These are phyloP conservation scores for Talaromyces albobiverticillius DNA, from an alignment of 2,329 filamentous ascomycete genomes.

Conservation along the genomic window DNA sequence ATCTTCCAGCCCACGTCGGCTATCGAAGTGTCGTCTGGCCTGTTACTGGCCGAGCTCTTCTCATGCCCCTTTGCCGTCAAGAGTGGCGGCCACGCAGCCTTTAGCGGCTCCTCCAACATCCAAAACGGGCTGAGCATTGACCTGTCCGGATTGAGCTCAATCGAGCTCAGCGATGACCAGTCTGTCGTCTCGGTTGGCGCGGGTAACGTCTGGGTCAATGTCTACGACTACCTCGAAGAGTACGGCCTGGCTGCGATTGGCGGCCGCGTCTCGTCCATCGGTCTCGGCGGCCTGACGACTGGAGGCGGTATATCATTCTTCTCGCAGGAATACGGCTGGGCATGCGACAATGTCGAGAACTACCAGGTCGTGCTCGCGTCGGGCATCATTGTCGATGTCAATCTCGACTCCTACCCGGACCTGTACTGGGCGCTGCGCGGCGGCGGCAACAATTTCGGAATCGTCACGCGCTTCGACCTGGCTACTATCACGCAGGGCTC, in stretches of 20 bases:
- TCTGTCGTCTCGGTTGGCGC: conserved; percentile 28
- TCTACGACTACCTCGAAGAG: conserved; percentile 31
- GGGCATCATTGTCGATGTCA: conserved; percentile 33
- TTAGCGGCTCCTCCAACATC: conserved; percentile 32
- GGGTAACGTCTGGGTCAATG: conserved; percentile 33
- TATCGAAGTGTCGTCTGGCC: conserved; percentile 28
- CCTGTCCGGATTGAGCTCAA: conserved; percentile 28
- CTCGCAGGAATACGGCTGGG: conserved; percentile 31
- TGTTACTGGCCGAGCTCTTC: conserved; percentile 30
- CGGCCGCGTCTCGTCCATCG: conserved; percentile 28
- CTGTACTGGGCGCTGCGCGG: conserved; percentile 42
- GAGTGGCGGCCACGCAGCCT: conserved; percentile 58
- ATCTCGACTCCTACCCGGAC: conserved; percentile 27
- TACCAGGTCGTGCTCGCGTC: conserved; percentile 31
- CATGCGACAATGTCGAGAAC: conserved; percentile 34
- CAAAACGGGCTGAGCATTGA: conserved; percentile 32
- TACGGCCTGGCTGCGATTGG: conserved; percentile 32
- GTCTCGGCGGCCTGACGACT: conserved; percentile 26
- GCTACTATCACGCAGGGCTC: conserved; percentile 34
- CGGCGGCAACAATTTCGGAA: conserved; percentile 38
- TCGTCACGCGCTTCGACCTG: conserved; percentile 42
- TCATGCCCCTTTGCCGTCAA: conserved; percentile 52
- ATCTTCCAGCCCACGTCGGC: conserved; percentile 30
- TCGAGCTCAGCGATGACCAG: conserved; percentile 27
- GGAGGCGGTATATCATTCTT: conserved; percentile 34